A percentile compares a stretch with the other conserved stretches of the same genome.
phyloP scores from a whole-genome alignment of 176 grass and related monocot genomes.

The Aegilops speltoides region DNA sequence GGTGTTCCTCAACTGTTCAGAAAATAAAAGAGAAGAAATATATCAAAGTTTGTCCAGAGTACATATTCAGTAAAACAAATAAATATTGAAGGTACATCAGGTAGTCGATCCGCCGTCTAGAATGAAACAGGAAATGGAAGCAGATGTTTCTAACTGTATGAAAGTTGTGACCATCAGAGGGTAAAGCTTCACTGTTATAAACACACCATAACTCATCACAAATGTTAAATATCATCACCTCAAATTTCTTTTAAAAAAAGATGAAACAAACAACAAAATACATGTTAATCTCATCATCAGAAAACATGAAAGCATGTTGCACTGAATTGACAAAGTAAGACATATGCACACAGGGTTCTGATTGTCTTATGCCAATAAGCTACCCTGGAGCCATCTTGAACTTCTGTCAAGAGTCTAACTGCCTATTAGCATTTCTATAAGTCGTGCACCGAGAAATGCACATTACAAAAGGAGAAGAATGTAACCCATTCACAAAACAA shows the following conservation, averaged over 20 bases:
- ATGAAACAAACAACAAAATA: not conserved
- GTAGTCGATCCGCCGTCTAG: not conserved
- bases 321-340: not conserved
- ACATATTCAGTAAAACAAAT: not conserved
- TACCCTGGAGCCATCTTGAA: not conserved
- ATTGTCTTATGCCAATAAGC: not conserved
- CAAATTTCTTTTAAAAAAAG: not conserved
- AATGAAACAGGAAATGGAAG: not conserved
- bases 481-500: not conserved
- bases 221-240: not conserved
- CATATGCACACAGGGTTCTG: not conserved
- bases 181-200: not conserved
- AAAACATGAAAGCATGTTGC: not conserved
- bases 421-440: not conserved
- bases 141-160: not conserved
- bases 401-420: not conserved
- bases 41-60: not conserved
- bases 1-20: conserved; percentile 63
- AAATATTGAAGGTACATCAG: not conserved
- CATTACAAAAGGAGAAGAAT: not conserved
- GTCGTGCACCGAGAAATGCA: not conserved
- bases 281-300: not conserved
- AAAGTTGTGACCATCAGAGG: not conserved
- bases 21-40: not conserved
- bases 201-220: not conserved